Base-by-base conservation (phyloP, 495 filamentous ascomycete genomes). In the Choiromyces venosus region DNA sequence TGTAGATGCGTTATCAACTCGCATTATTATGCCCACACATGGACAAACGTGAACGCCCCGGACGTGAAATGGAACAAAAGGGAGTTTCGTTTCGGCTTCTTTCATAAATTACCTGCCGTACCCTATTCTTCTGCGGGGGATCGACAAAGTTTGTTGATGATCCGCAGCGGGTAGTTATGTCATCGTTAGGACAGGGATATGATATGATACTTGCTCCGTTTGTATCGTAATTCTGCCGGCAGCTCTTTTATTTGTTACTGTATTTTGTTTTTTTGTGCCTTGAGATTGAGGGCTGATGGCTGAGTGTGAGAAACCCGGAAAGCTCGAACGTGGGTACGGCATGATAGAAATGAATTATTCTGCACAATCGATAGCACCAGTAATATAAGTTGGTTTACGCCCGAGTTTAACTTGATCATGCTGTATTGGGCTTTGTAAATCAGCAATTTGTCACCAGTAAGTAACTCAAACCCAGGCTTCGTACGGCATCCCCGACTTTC, bases 111-210 rank as follows among this genome's bases (percentile, higher is more conserved):
- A 18, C 25, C 25, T 61, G 4, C 52, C n/a, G n/a, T n/a, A n/a
- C n/a, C 52, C 25, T 16, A 29, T 33, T 16, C 52, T n/a, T 33
- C 52, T 61, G 52, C 14, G 52, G 25, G 52, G 52, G 52, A 61
- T 61, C 52, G 52, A 33, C 52, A 61, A 61, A 33, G 52, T 61
- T 61, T 33, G 52, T 33, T 16, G 12, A 61, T 61, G 52, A 61
- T 61, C 52, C 25, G 52, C 52, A 61, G 52, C 52, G 52, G 52
- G 25, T 61, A 61, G 52, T 29, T 61, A 61, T 61, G 52, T 61
- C 52, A 61, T 18, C 25, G 25, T 61, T 12, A 10, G 25, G 25
- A 61, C 52, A 61, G 25, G 52, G 52, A 61, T 61, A 61, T 33
- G 6, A n/a, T n/a, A 21, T n/a, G 44, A n/a, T 52, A 8, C 10